Evolutionary conservation across 495 filamentous ascomycete genomes (phyloP).

Genomic region (Hypoxylon trugodes): DNA sequence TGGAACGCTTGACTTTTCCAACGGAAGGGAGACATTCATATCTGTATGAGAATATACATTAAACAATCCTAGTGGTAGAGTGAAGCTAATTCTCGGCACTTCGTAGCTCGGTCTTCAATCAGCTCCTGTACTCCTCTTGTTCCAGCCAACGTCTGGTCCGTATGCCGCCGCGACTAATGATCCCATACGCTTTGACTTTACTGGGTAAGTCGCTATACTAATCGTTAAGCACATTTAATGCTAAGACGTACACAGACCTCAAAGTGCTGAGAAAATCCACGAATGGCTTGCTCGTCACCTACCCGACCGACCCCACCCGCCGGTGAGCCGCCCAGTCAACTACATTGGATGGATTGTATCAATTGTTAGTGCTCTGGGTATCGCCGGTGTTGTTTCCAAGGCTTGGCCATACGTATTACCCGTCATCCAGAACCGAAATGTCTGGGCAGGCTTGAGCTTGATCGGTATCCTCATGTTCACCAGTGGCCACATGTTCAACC

Average conservation of each 20-base stretch:
- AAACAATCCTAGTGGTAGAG: background rate
- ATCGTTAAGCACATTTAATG: background rate
- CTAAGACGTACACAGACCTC: slow-evolving; percentile 60
- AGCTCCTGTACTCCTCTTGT: slow-evolving; percentile 87
- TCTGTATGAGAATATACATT: slow-evolving; percentile 65
- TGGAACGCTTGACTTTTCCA: slow-evolving; percentile 86
- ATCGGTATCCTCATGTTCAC: slow-evolving; percentile 94
- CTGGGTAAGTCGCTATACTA: slow-evolving; percentile 65
- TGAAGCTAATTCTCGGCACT: slow-evolving; percentile 19
- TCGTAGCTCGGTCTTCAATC: slow-evolving; percentile 90
- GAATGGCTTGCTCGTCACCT: slow-evolving; percentile 81
- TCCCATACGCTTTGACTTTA: slow-evolving; percentile 88
- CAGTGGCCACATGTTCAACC: slow-evolving; percentile 98
- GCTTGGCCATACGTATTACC: slow-evolving; percentile 87
- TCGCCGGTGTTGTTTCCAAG: slow-evolving; percentile 72
- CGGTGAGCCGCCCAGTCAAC: slow-evolving; percentile 84
- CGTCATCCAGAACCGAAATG: slow-evolving; percentile 84
- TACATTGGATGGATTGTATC: slow-evolving; percentile 77
- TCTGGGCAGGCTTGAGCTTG: slow-evolving; percentile 92
- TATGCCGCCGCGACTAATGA: slow-evolving; percentile 72
- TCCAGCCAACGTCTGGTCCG: slow-evolving; percentile 87
- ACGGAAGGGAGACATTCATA: slow-evolving; percentile 88
- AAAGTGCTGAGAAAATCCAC: slow-evolving; percentile 79
- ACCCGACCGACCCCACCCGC: slow-evolving; percentile 74
- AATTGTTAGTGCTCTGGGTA: slow-evolving; percentile 71